Conservation (phyloP, 768 basidiomycete species). For the Rhizopogon rudus region DNA sequence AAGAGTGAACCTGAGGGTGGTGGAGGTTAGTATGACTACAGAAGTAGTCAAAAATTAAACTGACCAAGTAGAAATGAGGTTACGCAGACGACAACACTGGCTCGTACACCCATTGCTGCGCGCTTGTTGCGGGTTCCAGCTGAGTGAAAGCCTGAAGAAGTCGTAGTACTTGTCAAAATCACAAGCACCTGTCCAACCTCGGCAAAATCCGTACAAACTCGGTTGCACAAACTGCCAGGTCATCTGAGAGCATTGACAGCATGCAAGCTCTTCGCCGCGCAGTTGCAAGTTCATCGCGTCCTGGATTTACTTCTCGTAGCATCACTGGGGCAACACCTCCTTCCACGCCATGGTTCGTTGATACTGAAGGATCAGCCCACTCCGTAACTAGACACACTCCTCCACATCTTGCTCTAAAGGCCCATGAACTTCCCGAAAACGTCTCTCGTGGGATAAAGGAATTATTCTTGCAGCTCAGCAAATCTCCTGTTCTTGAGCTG, state of each 20-base stretch:
- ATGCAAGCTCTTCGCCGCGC: conserved; percentile 15
- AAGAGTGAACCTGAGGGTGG: conserved; percentile 60
- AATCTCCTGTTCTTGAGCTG: conserved; percentile 67
- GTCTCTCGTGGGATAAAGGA: conserved; percentile 47
- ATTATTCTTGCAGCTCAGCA: conserved; percentile 51
- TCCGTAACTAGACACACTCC: conserved; percentile 14
- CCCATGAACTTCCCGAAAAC: conserved; percentile 38
- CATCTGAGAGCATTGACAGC: neutral
- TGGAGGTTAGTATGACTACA: neutral
- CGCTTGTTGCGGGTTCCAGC: neutral
- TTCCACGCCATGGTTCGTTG: conserved; percentile 64
- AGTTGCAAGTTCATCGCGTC: neutral
- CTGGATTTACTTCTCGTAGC: neutral
- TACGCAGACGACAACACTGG: conserved; percentile 67
- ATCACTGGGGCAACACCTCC: neutral
- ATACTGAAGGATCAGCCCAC: conserved; percentile 29
- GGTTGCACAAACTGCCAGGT: too few relatives aligned
- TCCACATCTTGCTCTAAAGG: conserved; percentile 20
- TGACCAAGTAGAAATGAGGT: conserved; percentile 79
- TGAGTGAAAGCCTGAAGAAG: neutral
- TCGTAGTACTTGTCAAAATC: conserved; percentile 4
- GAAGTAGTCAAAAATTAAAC: conserved; percentile 6
- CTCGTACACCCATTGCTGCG: conserved; percentile 60
- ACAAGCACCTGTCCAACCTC: conserved; percentile 8
- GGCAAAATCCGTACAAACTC: conserved; percentile 10